Evolutionary conservation across 176 grass and related monocot species (phyloP).

Genomic region (Melocanna baccifera): DNA sequence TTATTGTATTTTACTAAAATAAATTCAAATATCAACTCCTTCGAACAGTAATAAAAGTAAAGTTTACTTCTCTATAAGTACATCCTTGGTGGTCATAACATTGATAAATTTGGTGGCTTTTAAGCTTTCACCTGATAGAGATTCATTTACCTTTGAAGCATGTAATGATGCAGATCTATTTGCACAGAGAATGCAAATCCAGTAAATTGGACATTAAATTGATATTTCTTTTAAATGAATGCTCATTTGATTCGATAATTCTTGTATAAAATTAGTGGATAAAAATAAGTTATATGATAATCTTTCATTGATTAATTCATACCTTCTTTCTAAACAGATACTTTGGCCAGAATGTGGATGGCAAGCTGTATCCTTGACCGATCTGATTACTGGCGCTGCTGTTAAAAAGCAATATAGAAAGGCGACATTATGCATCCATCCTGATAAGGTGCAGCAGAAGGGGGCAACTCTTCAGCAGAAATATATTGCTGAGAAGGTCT

Average conservation of each 20-base stretch:
- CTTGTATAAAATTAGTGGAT: neutral
- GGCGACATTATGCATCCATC: constrained; percentile 71
- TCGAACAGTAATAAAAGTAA: neutral
- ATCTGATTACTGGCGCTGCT: constrained; percentile 64
- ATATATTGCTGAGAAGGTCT: constrained; percentile 70
- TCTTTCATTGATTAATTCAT: neutral
- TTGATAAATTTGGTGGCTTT: neutral
- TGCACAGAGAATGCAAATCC: neutral
- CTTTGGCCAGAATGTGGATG: constrained; percentile 82
- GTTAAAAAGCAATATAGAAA: constrained; percentile 80
- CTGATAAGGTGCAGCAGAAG: constrained; percentile 81
- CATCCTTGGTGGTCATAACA: neutral
- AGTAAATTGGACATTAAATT: neutral
- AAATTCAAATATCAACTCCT: neutral
- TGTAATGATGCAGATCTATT: neutral
- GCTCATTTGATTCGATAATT: neutral
- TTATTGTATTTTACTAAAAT: neutral
- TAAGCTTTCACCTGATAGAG: neutral
- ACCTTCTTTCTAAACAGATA: constrained; percentile 43
- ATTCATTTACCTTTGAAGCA: neutral
- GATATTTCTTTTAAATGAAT: neutral
- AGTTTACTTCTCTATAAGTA: neutral
- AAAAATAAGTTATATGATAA: neutral
- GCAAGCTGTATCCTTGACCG: constrained; percentile 72
- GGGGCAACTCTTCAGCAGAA: constrained; percentile 76